A percentile compares a stretch with the other conserved stretches of the same genome.
phyloP scores from a whole-genome alignment of 768 basidiomycete genomes.

The Rhodotorula kratochvilovae region DNA sequence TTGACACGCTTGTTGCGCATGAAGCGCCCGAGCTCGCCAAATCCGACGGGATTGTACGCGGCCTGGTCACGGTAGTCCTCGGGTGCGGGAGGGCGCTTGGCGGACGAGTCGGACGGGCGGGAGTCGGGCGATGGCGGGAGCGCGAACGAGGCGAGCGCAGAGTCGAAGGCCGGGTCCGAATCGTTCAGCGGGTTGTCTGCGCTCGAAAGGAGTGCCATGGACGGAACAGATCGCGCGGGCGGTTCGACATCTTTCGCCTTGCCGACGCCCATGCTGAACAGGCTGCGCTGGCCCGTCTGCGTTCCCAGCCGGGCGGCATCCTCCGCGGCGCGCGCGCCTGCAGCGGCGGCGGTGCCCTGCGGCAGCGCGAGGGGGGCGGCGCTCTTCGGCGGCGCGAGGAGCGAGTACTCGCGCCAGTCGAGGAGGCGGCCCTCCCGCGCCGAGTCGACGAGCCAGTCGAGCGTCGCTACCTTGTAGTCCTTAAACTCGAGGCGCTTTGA shows the following conservation, averaged over 20 bases:
- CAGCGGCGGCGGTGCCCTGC: background rate
- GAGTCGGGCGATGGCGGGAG: background rate
- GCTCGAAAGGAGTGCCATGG: no score
- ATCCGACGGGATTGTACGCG: constrained; percentile 14
- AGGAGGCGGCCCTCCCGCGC: constrained; percentile 62
- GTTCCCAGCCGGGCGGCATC: constrained; percentile 12
- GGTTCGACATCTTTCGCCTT: background rate
- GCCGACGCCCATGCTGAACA: constrained; percentile 25
- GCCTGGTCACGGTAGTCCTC: background rate
- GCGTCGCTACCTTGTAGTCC: constrained; percentile 80
- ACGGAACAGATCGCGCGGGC: no score
- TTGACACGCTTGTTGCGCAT: constrained; percentile 88
- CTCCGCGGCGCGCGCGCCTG: background rate
- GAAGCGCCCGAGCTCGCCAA: constrained; percentile 51
- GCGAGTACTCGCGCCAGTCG: constrained; percentile 67
- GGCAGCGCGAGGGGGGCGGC: background rate
- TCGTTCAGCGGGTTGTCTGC: background rate
- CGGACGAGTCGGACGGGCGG: background rate
- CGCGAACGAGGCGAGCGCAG: background rate
- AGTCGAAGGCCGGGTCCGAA: background rate
- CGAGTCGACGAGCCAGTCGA: constrained; percentile 83
- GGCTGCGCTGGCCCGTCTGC: constrained; percentile 32
- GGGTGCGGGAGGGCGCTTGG: background rate
- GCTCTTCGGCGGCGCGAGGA: constrained; percentile 26
- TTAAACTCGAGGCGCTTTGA: constrained; percentile 83